Percentiles rank a stretch among this genome's conserved stretches.
phyloP scores from a whole-genome alignment of 148 eudicot genomes.

The Agrostemma githago region DNA sequence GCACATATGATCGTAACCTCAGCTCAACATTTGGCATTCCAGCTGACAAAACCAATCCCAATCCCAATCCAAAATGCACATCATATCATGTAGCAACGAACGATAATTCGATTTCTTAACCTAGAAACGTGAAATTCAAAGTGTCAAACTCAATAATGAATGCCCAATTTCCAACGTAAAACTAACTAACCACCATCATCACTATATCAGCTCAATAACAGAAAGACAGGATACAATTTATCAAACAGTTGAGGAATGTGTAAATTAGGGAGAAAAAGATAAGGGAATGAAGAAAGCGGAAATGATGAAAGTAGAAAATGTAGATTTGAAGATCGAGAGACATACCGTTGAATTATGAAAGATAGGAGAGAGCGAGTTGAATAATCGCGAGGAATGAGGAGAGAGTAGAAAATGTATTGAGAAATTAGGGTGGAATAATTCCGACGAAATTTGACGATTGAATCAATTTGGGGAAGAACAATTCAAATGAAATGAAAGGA shows the following conservation, averaged over 20 bases:
- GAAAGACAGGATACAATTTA: not conserved
- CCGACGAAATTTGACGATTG: not conserved
- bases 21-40: not conserved
- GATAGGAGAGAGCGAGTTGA: not conserved
- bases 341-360: not conserved
- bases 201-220: not conserved
- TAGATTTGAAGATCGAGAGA: slow-evolving; percentile 1
- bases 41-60: not conserved
- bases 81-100: not conserved
- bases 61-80: not conserved
- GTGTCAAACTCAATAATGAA: not conserved
- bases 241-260: not conserved
- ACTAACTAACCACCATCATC: not conserved
- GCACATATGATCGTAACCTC: not conserved
- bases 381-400: not conserved
- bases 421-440: not conserved
- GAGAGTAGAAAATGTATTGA: not conserved
- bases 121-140: not conserved
- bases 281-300: not conserved
- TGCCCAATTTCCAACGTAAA: not conserved
- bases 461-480: not conserved
- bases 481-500: not conserved
- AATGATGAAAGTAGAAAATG: not conserved
- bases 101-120: not conserved
- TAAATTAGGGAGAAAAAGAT: not conserved